A percentile compares a stretch with the other conserved stretches of the same genome.
Conservation (phyloP, 352 stramenopile species). For the Globisporangium camurandrum region DNA sequence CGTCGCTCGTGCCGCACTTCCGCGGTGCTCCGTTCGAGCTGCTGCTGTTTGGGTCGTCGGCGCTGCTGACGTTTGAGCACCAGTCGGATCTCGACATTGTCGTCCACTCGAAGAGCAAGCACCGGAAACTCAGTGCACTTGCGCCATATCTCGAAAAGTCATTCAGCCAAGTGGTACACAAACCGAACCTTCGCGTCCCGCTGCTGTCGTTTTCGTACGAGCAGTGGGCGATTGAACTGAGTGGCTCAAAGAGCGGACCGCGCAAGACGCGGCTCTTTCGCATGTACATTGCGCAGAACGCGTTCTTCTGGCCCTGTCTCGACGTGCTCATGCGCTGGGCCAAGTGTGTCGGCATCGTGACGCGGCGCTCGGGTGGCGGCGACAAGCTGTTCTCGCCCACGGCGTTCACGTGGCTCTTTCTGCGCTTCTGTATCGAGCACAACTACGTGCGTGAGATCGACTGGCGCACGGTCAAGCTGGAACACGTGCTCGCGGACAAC, state of each 20-base stretch:
- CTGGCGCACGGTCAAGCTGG: slow-evolving; percentile 21
- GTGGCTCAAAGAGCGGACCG: slow-evolving; percentile 41
- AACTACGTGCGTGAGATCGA: slow-evolving; percentile 39
- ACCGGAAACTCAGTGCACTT: slow-evolving; percentile 17
- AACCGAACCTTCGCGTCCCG: slow-evolving; percentile 45
- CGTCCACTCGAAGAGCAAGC: slow-evolving; percentile 9
- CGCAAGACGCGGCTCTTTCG: slow-evolving; percentile 67
- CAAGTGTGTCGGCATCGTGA: slow-evolving; percentile 59
- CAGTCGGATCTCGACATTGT: slow-evolving; percentile 74
- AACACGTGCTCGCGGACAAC: slow-evolving; percentile 28
- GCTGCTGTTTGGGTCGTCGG: slow-evolving; percentile 63
- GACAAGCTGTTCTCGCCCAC: slow-evolving; percentile 51
- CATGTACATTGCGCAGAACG: slow-evolving; percentile 53
- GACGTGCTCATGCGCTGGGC: slow-evolving; percentile 73
- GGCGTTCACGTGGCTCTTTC: slow-evolving; percentile 70
- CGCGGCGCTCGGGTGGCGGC: slow-evolving; percentile 38
- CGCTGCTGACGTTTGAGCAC: slow-evolving; percentile 65
- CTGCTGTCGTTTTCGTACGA: slow-evolving; percentile 58
- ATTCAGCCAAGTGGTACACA: slow-evolving; percentile 29
- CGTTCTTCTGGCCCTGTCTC: slow-evolving; percentile 70
- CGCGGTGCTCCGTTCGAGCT: slow-evolving; percentile 36
- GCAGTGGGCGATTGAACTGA: slow-evolving; percentile 63
- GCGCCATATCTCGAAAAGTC: slow-evolving; percentile 20
- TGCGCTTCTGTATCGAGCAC: slow-evolving; percentile 50
- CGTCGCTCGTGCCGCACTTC: slow-evolving; percentile 28